phyloP scores from a whole-genome alignment of 140 eudicot genomes.

The Artemisia princeps region DNA sequence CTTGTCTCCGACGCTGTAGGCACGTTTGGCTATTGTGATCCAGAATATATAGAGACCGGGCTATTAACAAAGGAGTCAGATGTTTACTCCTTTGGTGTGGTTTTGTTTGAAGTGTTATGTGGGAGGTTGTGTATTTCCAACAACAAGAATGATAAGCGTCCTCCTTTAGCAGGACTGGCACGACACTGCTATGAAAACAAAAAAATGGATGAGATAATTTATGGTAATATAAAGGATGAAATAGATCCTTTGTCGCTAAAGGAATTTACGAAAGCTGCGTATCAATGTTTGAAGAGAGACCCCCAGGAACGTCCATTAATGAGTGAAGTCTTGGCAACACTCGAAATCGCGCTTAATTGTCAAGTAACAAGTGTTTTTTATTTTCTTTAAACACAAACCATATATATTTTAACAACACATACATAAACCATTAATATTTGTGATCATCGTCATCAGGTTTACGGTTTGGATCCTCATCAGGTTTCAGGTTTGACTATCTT shows the following conservation, averaged over 20 bases:
- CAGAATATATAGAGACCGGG: not conserved
- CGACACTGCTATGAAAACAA: slow-evolving; percentile 15
- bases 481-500: no score
- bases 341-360: slow-evolving; percentile 12
- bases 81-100: slow-evolving; percentile 30
- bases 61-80: slow-evolving; percentile 23
- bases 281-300: slow-evolving; percentile 14
- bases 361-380: no score
- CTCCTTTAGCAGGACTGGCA: not conserved
- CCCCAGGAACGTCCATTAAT: slow-evolving; percentile 17
- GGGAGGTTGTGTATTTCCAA: slow-evolving; percentile 20
- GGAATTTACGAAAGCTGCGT: slow-evolving; percentile 14
- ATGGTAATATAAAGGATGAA: not conserved
- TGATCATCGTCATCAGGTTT: no score
- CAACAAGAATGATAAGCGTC: not conserved
- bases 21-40: slow-evolving; percentile 20
- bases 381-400: no score
- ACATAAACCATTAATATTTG: no score
- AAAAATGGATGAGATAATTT: slow-evolving; percentile 3
- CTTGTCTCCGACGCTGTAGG: slow-evolving; percentile 15
- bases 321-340: slow-evolving; percentile 2
- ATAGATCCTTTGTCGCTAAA: slow-evolving; percentile 5
- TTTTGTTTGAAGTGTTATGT: slow-evolving; percentile 25
- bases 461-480: no score
- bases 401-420: no score